Percentiles rank a stretch among this genome's conserved stretches.
These are phyloP conservation scores for Aspergillus ustus DNA, from an alignment of 2,329 filamentous ascomycete genomes.

Conservation along the genomic window DNA sequence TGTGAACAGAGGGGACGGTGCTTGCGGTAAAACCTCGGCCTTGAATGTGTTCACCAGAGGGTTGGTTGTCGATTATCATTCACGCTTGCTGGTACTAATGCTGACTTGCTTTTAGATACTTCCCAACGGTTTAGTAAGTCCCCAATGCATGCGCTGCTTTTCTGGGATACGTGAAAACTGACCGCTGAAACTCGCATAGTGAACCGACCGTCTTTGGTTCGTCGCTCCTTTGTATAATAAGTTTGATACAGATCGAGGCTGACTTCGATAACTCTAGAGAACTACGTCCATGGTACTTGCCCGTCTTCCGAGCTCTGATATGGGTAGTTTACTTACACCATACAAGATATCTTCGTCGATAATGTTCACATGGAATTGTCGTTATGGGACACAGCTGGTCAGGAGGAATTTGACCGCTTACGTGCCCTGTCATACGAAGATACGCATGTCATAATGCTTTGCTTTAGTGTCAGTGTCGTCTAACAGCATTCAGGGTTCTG, in stretches of 20 bases:
- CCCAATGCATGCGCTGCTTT: not conserved
- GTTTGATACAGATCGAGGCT: slow-evolving; percentile 20
- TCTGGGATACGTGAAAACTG: slow-evolving; percentile 22
- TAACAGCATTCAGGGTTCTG: not conserved
- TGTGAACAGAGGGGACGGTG: slow-evolving; percentile 79
- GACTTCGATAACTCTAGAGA: slow-evolving; percentile 63
- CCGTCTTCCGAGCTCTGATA: not conserved
- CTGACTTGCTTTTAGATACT: slow-evolving; percentile 67
- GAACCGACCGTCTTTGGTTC: slow-evolving; percentile 89
- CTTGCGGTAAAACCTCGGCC: slow-evolving; percentile 94
- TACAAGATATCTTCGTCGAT: slow-evolving; percentile 92
- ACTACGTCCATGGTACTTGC: slow-evolving; percentile 89
- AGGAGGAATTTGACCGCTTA: slow-evolving; percentile 97
- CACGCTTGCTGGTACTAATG: slow-evolving; percentile 9
- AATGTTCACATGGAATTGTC: slow-evolving; percentile 96
- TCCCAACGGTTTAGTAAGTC: slow-evolving; percentile 88
- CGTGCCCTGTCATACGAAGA: slow-evolving; percentile 97
- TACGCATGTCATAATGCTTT: slow-evolving; percentile 98
- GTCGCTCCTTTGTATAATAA: slow-evolving; percentile 27
- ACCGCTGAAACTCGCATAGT: slow-evolving; percentile 45
- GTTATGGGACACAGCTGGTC: slow-evolving; percentile 96
- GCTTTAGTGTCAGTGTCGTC: slow-evolving; percentile 72
- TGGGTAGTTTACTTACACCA: slow-evolving; percentile 26
- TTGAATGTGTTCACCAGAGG: slow-evolving; percentile 98
- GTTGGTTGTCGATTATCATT: slow-evolving; percentile 54